A percentile compares a stretch with the other conserved stretches of the same genome.
Evolutionary conservation across 192 early-diverging fungal genomes (phyloP).

Genomic region (Coemansia javaensis): DNA sequence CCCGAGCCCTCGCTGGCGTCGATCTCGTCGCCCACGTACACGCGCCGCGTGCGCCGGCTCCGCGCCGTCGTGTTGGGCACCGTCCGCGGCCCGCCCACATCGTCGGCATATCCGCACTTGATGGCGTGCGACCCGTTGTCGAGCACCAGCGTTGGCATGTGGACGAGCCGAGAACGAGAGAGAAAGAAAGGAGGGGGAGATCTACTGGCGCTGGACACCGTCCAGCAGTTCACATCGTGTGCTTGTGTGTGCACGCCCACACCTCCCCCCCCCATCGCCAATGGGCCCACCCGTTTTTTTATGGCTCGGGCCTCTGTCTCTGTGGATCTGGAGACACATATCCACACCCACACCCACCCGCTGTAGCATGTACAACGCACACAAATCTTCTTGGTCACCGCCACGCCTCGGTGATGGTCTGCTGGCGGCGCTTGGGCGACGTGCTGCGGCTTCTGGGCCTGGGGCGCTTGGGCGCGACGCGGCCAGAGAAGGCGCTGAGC

Average conservation of each 20-base stretch:
- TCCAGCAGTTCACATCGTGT: too few relatives aligned
- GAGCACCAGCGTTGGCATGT: slow-evolving; percentile 52
- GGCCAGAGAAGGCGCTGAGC: slow-evolving; percentile 15
- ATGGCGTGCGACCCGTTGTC: slow-evolving; percentile 70
- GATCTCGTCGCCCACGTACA: slow-evolving; percentile 69
- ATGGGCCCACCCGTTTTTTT: too few relatives aligned
- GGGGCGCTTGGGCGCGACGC: slow-evolving; percentile 11
- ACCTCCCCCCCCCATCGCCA: too few relatives aligned
- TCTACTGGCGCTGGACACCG: background rate
- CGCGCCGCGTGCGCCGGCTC: slow-evolving; percentile 56
- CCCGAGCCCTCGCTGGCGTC: slow-evolving; percentile 64
- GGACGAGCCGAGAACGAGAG: background rate
- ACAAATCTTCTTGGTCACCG: slow-evolving; percentile 3
- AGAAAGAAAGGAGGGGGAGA: background rate
- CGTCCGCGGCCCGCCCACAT: background rate
- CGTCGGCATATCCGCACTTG: slow-evolving; percentile 55
- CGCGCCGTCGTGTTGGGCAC: slow-evolving; percentile 33
- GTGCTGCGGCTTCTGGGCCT: background rate
- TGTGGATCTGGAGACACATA: too few relatives aligned
- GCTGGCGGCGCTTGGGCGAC: slow-evolving; percentile 19
- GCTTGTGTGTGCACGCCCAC: too few relatives aligned
- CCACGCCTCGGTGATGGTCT: slow-evolving; percentile 42
- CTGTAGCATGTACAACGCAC: background rate
- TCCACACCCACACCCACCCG: too few relatives aligned
- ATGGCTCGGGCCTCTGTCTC: too few relatives aligned